A percentile compares a stretch with the other conserved stretches of the same genome.
Conservation (phyloP, 2,329 filamentous ascomycete species). For the Didymella segeticola region DNA sequence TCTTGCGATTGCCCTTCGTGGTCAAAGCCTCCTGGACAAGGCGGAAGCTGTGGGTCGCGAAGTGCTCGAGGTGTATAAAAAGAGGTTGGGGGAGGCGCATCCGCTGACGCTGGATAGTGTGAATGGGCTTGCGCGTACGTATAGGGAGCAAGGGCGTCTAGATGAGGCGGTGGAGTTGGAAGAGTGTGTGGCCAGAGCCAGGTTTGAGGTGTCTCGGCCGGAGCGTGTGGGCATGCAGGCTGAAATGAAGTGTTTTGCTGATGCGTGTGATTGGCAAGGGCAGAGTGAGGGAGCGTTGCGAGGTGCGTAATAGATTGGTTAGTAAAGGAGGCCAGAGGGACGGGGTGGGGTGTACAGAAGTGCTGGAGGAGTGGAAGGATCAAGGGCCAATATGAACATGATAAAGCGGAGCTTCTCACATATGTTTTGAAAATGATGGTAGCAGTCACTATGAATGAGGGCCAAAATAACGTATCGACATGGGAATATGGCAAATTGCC, state of each 20-base stretch:
- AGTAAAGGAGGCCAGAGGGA: too few species aligned
- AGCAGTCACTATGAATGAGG: too few species aligned
- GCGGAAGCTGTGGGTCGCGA: neutral
- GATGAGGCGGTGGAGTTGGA: constrained; percentile 5
- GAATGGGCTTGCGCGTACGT: neutral
- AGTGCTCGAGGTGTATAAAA: neutral
- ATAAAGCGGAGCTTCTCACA: too few species aligned
- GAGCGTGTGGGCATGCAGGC: constrained; percentile 12
- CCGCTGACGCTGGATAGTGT: constrained; percentile 4
- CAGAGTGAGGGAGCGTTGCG: too few species aligned
- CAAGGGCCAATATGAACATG: too few species aligned
- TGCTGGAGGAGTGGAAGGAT: too few species aligned
- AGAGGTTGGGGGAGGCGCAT: constrained; percentile 5
- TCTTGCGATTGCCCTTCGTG: neutral
- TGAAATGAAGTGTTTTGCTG: neutral
- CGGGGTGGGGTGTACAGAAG: too few species aligned
- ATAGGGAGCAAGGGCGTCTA: constrained; percentile 3
- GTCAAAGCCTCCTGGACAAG: neutral
- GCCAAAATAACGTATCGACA: too few species aligned
- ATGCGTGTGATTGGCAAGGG: neutral
- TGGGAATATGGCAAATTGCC: too few species aligned
- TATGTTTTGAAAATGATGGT: too few species aligned
- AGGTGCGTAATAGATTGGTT: too few species aligned
- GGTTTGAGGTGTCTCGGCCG: neutral
- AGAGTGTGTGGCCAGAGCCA: neutral